Evolutionary conservation across 306 rosid genomes (phyloP), one percentile per base, ranked within the genome.

Genomic region (Quercus bicolor): DNA sequence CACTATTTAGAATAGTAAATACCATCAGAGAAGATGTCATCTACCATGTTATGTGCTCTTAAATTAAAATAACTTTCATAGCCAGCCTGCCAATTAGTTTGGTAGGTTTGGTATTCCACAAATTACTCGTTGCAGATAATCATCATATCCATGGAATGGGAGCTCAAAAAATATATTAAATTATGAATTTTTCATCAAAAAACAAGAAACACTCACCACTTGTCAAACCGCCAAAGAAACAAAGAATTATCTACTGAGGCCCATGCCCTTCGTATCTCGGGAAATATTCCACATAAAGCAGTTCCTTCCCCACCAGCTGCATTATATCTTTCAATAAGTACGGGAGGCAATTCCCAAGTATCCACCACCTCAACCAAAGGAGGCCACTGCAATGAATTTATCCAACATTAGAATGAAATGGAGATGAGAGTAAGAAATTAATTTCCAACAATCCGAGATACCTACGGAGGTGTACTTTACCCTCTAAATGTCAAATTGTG

Each of bases 221-320:
- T 95, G 78, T 95, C 94, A 56, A 95, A 91, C 80, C 97, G 98
- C 98, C 98, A 95, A 53, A 95, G 97, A 85, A 92, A 95, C 84
- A 95, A 86, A 65, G 97, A 88, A 78, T 89, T 95, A 77, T 95
- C 98, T 21, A 95, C 97, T 3, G 98, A 89, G 3, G 98, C 98
- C 98, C 98, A 95, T 2, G 98, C 98, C 81, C 98, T 85, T 24
- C 91, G 90, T 64, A 95, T 92, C 85, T 95, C 98, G 0, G 98
- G 97, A 84, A 95, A 95, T 76, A 95, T 92, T 81, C 98, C 98
- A 83, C 98, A 91, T 80, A 92, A 89, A 18, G 98, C 94, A 75
- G 97, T 95, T 75, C 98, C 98, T 83, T 95, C 98, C 80, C 98
- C 97, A 37, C 98, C 98, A 65, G 98, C 93, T 23, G 98, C 89